Percentiles rank a stretch among this genome's conserved stretches.
These are phyloP conservation scores for Tulasnella sp. DNA, from an alignment of 768 basidiomycete species.

Conservation along the genomic window DNA sequence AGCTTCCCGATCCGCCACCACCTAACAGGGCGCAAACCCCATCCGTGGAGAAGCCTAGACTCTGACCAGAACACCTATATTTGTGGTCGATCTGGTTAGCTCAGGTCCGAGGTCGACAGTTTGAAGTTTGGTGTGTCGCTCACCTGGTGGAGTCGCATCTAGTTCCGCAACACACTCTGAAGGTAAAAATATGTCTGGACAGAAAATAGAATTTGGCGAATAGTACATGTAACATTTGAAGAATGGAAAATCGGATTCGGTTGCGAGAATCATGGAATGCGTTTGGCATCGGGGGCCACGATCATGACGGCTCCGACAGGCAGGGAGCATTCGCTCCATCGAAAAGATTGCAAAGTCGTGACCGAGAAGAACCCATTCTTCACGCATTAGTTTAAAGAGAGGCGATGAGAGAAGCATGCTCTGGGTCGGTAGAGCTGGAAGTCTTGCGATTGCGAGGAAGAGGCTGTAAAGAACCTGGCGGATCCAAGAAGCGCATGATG, in stretches of 20 bases:
- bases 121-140: too few relatives aligned
- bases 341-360: background rate
- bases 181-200: too few relatives aligned
- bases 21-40: too few relatives aligned
- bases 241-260: background rate
- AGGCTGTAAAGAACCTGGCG: constrained; percentile 67
- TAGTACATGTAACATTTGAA: background rate
- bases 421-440: constrained; percentile 71
- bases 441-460: constrained; percentile 42
- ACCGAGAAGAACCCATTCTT: background rate
- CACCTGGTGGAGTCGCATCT: too few relatives aligned
- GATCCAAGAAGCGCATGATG: constrained; percentile 81
- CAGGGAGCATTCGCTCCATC: background rate
- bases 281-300: background rate
- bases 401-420: constrained; percentile 74
- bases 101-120: too few relatives aligned
- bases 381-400: background rate
- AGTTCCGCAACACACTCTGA: too few relatives aligned
- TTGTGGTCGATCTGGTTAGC: too few relatives aligned
- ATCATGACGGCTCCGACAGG: background rate
- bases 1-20: too few relatives aligned
- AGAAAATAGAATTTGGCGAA: too few relatives aligned
- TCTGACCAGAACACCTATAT: too few relatives aligned
- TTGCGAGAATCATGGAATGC: background rate
- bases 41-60: too few relatives aligned